Conservation (phyloP, 2,329 filamentous ascomycete genomes). For the Colletotrichum falcatum region DNA sequence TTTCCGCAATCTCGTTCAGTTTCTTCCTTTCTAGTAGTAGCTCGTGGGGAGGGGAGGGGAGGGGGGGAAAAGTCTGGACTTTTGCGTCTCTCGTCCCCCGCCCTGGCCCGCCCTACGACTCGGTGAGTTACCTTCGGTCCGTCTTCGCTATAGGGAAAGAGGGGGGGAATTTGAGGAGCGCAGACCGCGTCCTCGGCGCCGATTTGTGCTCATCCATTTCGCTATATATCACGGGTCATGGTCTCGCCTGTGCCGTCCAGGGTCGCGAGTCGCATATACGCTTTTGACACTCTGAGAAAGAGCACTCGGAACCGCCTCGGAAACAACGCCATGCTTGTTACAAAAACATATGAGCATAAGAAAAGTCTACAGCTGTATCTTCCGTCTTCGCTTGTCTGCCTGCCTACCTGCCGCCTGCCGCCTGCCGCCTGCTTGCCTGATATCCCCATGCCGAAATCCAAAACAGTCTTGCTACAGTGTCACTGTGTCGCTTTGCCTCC, state of each 20-base stretch:
- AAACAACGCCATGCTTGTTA: conserved; percentile 22
- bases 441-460: conserved; percentile 22
- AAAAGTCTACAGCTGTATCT: conserved; percentile 16
- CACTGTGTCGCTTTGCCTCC: neutral
- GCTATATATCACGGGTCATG: neutral
- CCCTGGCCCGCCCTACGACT: neutral
- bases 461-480: conserved; percentile 23
- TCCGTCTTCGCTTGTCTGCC: neutral
- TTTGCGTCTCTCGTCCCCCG: conserved; percentile 1
- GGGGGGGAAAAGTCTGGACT: conserved; percentile 4
- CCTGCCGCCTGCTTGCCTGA: too few relatives aligned
- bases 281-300: neutral
- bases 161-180: neutral
- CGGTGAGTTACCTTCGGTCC: neutral
- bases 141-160: neutral
- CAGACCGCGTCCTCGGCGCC: conserved; percentile 3
- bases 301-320: neutral
- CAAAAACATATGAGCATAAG: conserved; percentile 15
- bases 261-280: neutral
- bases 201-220: neutral
- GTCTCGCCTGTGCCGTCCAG: neutral
- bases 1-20: neutral
- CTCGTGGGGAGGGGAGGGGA: neutral
- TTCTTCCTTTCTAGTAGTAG: neutral
- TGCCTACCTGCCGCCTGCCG: neutral